Evolutionary conservation across 192 early-diverging fungal species (phyloP), one percentile per base, ranked within the genome.

Genomic region (Nowakowskiella sp.): DNA sequence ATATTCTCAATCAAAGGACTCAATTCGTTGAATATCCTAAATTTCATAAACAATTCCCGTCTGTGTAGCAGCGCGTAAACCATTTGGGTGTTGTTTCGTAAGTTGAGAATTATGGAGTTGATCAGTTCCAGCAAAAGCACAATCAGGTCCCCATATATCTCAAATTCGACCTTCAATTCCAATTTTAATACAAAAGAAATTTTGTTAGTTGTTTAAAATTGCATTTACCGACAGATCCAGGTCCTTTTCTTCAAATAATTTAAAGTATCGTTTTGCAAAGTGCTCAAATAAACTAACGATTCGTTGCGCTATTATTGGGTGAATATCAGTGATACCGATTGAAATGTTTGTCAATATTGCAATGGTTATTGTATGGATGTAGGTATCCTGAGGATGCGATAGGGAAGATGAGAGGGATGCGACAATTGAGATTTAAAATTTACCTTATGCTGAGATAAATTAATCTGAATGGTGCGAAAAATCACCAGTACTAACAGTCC

Each of bases 321-420:
- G 73, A 39, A 87, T 79, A 43, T 81, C 77, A 26, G 66, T 53
- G 29, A 83, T 64, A 10, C 64, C 67, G 25, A 52, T 63, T 0
- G 84, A 76, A 67, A 88, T 72, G 46, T 88, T 88, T 3, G 78
- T 65, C 19, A 88, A 56, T 47, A 77, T 80, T 1, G 83, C 82
- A 23, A 85, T 31, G 44, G 71, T 81, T 26, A 71, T 72, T 3
- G 80, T 81, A 33, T 88, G 86, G 44, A 85, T 70, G 49, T 81
- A 85, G 1, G 76, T 67, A 51, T 87, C 85, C 78, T 86, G 58
- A 3, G 28, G 21, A 48, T 44, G 45, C 21, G 10, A 28, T 10
- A 19, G 31, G 28, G 5, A 45, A 42, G 16, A 16, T 8, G 27
- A n/a, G 31, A 21, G 22, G 19, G 29, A 47, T 19, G 22, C 45